Evolutionary conservation across 345 rosid species (phyloP).

Genomic region (Brassica napus): DNA sequence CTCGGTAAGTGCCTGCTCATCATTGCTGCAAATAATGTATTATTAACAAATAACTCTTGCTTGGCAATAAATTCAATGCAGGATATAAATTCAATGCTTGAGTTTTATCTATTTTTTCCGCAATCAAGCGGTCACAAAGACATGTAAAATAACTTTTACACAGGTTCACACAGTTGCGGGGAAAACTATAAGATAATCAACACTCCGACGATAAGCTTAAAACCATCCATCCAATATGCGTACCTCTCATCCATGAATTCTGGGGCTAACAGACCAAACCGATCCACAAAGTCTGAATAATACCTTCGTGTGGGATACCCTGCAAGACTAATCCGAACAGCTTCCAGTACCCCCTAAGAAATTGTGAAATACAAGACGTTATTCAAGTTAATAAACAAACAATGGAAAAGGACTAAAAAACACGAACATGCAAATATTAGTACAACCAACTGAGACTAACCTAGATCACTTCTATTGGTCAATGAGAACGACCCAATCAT

Average conservation of each 20-base stretch:
- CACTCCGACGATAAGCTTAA: conserved; percentile 15
- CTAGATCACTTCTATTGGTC: conserved; percentile 10
- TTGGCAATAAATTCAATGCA: conserved; percentile 9
- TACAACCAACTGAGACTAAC: conserved; percentile 21
- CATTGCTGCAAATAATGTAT: conserved; percentile 53
- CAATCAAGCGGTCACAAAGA: conserved; percentile 16
- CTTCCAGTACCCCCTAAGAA: conserved; percentile 93
- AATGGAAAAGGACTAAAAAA: not conserved
- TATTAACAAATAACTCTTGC: not conserved
- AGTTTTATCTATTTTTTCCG: conserved; percentile 7
- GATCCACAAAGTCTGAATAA: conserved; percentile 88
- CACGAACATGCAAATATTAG: conserved; percentile 13
- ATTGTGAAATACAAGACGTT: conserved; percentile 25
- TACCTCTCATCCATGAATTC: conserved; percentile 84
- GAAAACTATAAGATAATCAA: conserved; percentile 2
- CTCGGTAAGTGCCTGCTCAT: conserved; percentile 73
- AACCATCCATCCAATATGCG: conserved; percentile 17
- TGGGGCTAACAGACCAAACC: conserved; percentile 78
- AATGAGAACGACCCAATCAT: conserved; percentile 17
- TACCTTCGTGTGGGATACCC: conserved; percentile 94
- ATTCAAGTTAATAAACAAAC: conserved; percentile 23
- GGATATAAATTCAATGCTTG: not conserved
- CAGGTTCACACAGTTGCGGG: conserved; percentile 11
- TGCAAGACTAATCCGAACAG: conserved; percentile 96
- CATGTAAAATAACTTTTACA: not conserved